A percentile compares a stretch with the other conserved stretches of the same genome.
phyloP scores from a whole-genome alignment of 257 asterid genomes.

The Haberlea rhodopensis region DNA sequence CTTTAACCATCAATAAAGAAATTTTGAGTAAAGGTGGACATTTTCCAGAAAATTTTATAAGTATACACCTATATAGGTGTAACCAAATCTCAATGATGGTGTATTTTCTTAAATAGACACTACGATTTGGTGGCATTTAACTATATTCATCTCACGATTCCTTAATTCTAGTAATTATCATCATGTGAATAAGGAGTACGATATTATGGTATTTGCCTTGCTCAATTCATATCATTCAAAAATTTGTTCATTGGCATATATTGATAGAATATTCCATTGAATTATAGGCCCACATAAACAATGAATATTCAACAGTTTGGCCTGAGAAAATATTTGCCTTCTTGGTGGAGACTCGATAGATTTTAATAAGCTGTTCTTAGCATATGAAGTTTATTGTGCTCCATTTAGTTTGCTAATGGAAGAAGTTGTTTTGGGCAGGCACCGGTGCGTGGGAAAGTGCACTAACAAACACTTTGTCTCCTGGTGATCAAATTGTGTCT shows the following conservation, averaged over 20 bases:
- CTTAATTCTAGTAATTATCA: background rate
- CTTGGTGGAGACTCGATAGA: background rate
- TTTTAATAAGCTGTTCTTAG: too few species aligned
- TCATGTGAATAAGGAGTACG: background rate
- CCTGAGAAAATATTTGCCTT: background rate
- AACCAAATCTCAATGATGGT: background rate
- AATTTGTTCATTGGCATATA: background rate
- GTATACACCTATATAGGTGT: background rate
- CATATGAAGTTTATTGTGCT: background rate
- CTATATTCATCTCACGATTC: background rate
- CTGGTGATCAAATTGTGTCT: conserved; percentile 80
- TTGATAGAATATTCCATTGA: background rate
- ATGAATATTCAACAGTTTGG: background rate
- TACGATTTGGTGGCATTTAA: background rate
- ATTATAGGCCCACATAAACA: background rate
- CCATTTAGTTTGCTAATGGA: background rate
- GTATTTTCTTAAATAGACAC: background rate
- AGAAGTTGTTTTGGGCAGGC: conserved; percentile 44
- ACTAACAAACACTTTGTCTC: conserved; percentile 90
- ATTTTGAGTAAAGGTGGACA: background rate
- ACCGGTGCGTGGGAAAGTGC: conserved; percentile 99
- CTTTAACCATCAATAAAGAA: background rate
- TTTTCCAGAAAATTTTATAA: background rate
- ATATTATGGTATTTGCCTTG: too few species aligned
- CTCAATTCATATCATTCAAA: background rate